Base-by-base conservation (phyloP, 2,329 filamentous ascomycete species). In the Echinosphaeria canescens region DNA sequence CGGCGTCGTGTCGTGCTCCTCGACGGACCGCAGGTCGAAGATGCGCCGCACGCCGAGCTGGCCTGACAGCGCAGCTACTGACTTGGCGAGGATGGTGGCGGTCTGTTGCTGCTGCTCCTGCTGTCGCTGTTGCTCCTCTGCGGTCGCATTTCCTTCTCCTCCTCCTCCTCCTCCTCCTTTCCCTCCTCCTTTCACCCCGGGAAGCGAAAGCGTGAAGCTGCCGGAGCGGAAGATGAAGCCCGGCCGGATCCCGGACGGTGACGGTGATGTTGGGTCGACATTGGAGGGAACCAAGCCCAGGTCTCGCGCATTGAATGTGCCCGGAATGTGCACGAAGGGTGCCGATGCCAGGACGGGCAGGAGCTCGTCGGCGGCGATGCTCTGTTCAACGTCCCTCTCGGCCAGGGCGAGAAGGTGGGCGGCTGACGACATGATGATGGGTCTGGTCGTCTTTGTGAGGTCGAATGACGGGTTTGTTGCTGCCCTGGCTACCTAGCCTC, bases 301-400 rank as follows among this genome's bases (percentile, higher is more conserved):
- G 36, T 65, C 59, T 26, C 59, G 57, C 27, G 54, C 43, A 43
- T 63, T 64, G 47, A 62, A 53, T 15, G 59, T 54, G 19, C 54
- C 52, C 15, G 46, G 48, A 15, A 55, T 41, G 28, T 42, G 36
- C 32, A 62, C 34, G 37, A 65, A 64, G 6, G 59, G 60, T 6
- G 52, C 36, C n/a, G 41, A 38, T 7, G 41, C 36, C 16, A 62
- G 38, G 15, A 49, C 45, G 0, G 47, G 38, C 3, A 9, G 8
- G 10, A 25, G 23, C 20, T 13, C 0, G 22, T 18, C 10, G 11
- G n/a, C 11, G 15, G 51, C 38, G 27, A 63, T 48, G 22, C 49
- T 41, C 4, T 39, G 32, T 23, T 38, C 38, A 19, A 54, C 49
- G 32, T 59, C 51, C 8, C 47, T 56, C 31, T 48, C 40, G 25